A percentile compares a stretch with the other conserved stretches of the same genome.
Conservation (phyloP, 345 rosid species). For the Draba incana region DNA sequence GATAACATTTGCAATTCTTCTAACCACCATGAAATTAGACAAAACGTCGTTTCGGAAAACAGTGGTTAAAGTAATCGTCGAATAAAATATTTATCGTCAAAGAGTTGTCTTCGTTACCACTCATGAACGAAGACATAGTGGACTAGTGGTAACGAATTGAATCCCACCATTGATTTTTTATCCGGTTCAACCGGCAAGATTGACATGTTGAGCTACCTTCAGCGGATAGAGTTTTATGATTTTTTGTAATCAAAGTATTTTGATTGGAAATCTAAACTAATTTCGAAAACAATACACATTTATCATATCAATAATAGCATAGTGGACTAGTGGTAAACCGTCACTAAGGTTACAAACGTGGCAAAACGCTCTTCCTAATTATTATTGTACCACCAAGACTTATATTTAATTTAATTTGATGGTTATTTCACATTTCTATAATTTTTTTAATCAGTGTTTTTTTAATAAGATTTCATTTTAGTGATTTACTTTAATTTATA, state of each 20-base stretch:
- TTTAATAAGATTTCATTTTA: too few species aligned
- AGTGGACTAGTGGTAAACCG: not conserved
- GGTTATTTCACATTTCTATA: too few species aligned
- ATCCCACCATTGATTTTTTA: constrained; percentile 4
- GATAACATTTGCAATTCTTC: not conserved
- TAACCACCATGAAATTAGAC: constrained; percentile 3
- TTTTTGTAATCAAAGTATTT: constrained; percentile 4
- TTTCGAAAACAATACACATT: not conserved
- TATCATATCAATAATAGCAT: not conserved
- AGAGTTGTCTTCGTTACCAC: not conserved
- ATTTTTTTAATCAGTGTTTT: too few species aligned
- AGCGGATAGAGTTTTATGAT: not conserved
- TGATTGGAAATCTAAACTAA: constrained; percentile 3
- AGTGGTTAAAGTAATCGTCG: not conserved
- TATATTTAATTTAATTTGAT: not conserved
- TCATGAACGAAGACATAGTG: too few species aligned
- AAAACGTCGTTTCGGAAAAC: constrained; percentile 18
- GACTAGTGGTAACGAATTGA: not conserved
- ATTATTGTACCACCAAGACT: not conserved
- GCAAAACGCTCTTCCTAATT: not conserved
- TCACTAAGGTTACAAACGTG: not conserved
- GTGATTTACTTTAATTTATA: too few species aligned
- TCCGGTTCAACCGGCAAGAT: constrained; percentile 2
- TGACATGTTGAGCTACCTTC: not conserved
- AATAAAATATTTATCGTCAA: not conserved